These are phyloP conservation scores for Candida pseudocylindracea DNA, from an alignment of 1,139 yeast species.

Conservation along the genomic window DNA sequence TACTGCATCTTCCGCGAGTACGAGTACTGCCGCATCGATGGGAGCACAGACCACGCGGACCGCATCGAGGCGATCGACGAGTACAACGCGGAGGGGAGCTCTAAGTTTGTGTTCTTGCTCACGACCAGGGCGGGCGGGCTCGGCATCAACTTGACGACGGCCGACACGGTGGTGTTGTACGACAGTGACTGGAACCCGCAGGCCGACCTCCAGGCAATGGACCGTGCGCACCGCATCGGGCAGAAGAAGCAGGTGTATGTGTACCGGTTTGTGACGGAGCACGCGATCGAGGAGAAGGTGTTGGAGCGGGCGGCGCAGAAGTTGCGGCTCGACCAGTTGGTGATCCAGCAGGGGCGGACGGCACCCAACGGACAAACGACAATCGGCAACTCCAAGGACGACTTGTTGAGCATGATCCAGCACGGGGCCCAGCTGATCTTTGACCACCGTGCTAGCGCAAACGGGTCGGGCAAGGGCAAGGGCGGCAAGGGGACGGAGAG, in stretches of 20 bases:
- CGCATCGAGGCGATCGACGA: constrained; percentile 60
- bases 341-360: constrained; percentile 50
- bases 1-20: constrained; percentile 48
- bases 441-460: constrained; percentile 4
- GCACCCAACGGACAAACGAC: background rate
- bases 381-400: constrained; percentile 29
- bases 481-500: constrained; percentile 6
- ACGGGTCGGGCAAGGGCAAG: background rate
- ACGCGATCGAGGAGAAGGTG: constrained; percentile 66
- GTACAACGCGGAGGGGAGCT: constrained; percentile 46
- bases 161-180: constrained; percentile 50
- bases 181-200: constrained; percentile 84
- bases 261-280: constrained; percentile 54
- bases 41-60: constrained; percentile 61
- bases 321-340: constrained; percentile 56
- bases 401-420: constrained; percentile 59
- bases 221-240: constrained; percentile 73
- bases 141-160: constrained; percentile 59
- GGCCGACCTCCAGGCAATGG: constrained; percentile 78
- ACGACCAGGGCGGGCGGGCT: constrained; percentile 82
- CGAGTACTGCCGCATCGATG: constrained; percentile 60
- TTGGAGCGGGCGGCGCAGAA: constrained; percentile 66
- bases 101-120: constrained; percentile 45
- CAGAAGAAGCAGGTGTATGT: constrained; percentile 68
- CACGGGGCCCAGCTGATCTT: constrained; percentile 55